Conservation (phyloP, 345 rosid genomes). For the Moricandia moricandioides region DNA sequence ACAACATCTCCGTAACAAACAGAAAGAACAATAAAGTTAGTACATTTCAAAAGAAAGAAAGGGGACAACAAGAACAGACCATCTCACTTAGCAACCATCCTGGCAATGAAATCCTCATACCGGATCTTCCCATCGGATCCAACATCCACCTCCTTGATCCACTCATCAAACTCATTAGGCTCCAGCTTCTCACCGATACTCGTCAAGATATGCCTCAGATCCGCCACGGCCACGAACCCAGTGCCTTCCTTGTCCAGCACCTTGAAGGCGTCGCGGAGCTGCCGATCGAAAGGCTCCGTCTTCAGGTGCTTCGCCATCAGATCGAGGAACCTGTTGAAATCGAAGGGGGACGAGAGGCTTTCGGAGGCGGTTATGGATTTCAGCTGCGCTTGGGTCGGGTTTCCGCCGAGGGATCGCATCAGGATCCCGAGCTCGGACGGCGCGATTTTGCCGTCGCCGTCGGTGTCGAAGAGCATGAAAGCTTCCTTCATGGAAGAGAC, state of each 20-base stretch:
- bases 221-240: constrained; percentile 89
- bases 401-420: constrained; percentile 95
- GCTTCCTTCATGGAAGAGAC: constrained; percentile 97
- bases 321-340: constrained; percentile 82
- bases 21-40: constrained; percentile 25
- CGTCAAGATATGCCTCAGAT: constrained; percentile 91
- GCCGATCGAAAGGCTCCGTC: constrained; percentile 93
- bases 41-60: constrained; percentile 20
- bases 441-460: constrained; percentile 89
- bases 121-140: constrained; percentile 90
- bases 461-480: constrained; percentile 92
- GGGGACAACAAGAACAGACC: constrained; percentile 15
- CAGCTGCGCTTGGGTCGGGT: constrained; percentile 94
- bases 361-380: constrained; percentile 69
- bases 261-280: constrained; percentile 93
- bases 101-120: constrained; percentile 88
- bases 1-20: not conserved
- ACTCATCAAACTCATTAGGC: constrained; percentile 90
- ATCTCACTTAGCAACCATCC: constrained; percentile 95
- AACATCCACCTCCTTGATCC: constrained; percentile 97
- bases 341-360: constrained; percentile 72
- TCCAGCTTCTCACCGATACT: constrained; percentile 96
- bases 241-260: constrained; percentile 91
- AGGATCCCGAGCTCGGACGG: constrained; percentile 95
- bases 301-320: constrained; percentile 92